Evolutionary conservation across 306 rosid species (phyloP).

Genomic region (Dicorynia guianensis): DNA sequence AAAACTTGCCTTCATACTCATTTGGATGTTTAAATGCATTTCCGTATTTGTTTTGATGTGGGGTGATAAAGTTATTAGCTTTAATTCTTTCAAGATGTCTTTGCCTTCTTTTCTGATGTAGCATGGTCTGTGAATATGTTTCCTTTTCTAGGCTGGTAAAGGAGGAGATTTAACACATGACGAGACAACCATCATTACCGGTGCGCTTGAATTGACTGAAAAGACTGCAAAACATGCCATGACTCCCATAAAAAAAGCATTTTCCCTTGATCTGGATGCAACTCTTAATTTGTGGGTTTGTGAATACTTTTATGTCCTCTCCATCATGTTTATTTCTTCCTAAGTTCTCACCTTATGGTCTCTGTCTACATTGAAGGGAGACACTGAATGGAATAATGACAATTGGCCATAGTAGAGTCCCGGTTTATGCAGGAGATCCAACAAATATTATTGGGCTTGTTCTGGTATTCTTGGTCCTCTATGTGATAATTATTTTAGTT

Average conservation of each 20-base stretch:
- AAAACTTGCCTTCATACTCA: conserved; percentile 28
- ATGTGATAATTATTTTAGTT: not conserved
- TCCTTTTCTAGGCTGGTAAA: conserved; percentile 86
- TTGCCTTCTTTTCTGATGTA: conserved; percentile 36
- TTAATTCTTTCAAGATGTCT: conserved; percentile 18
- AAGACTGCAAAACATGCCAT: conserved; percentile 98
- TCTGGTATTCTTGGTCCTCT: conserved; percentile 65
- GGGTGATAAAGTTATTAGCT: conserved; percentile 11
- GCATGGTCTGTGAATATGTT: conserved; percentile 27
- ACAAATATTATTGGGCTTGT: conserved; percentile 89
- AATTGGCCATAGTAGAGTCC: conserved; percentile 96
- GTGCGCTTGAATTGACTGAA: conserved; percentile 97
- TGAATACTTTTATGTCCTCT: conserved; percentile 46
- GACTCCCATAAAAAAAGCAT: conserved; percentile 94
- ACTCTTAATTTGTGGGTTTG: conserved; percentile 88
- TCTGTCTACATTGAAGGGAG: conserved; percentile 61
- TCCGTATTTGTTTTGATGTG: conserved; percentile 13
- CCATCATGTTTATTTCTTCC: conserved; percentile 31
- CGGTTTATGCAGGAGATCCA: conserved; percentile 78
- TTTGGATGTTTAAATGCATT: conserved; percentile 25
- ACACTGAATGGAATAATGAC: conserved; percentile 87
- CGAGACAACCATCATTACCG: conserved; percentile 95
- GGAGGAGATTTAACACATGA: conserved; percentile 99
- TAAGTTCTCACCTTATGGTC: conserved; percentile 41
- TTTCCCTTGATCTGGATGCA: conserved; percentile 95